Evolutionary conservation across 257 asterid species (phyloP), one percentile per base, ranked within the genome.

Genomic region (Voacanga thouarsii): DNA sequence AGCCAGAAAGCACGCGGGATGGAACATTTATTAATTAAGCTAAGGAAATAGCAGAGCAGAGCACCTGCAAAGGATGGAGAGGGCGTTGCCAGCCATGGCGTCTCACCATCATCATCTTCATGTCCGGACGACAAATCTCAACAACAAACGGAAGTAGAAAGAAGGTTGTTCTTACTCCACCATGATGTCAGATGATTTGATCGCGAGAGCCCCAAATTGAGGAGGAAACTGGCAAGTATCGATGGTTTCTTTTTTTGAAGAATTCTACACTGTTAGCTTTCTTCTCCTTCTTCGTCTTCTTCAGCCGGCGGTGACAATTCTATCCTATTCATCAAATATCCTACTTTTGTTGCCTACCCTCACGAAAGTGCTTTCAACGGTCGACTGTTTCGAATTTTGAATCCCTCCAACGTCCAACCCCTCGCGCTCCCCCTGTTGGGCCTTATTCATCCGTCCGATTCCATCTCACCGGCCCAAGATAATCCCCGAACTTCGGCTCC

Each of bases 61-160:
- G 49, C 23, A 92, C 99, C 99, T 92, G 99, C 50, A 95, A 77
- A 71, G 92, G 92, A 81, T 95, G 96, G 79, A 95, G 91, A 81
- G 99, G 99, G 74, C 92, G 96, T 79, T 95, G 96, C 99, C 99
- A 95, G n/a, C 99, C 99, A 87, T 95, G 97, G 90, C 92, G 96
- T 83, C 98, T 88, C 83, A 77, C 79, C 71, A 37, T 67, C 51
- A 23, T 41, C 73, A 64, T 64, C 70, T 30, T 30, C 70, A 30
- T 64, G 41, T 30, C 30, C 30, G 12, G 39, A 63, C 68, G 37
- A 10, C 55, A 16, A 67, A 16, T 66, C 72, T 18, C 19, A 41
- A 68, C 30, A 68, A n/a, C 26, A 11, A 12, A 68, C 12, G 12
- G 7, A 39, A 21, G 11, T 68, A 33, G 0, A 21, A 41, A 7